phyloP scores from a whole-genome alignment of 2,329 filamentous ascomycete species.

The Hypocrella siamensis region DNA sequence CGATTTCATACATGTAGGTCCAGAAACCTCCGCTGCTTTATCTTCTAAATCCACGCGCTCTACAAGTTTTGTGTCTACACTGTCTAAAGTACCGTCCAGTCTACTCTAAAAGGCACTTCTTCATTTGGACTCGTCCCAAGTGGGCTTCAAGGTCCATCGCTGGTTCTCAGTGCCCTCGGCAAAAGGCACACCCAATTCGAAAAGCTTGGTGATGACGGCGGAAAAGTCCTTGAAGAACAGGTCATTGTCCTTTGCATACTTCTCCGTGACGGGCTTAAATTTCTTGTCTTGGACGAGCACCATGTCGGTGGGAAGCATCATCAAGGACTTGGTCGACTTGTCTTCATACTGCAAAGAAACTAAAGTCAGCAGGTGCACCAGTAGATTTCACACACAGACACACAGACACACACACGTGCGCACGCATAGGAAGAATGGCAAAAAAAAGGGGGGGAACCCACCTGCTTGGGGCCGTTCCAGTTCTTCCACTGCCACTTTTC shows the following conservation, averaged over 20 bases:
- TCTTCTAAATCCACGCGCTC: too few relatives aligned
- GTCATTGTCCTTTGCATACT: constrained; percentile 83
- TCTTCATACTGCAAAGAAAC: constrained; percentile 58
- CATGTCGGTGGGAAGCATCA: constrained; percentile 96
- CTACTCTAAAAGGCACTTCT: too few relatives aligned
- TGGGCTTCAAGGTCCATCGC: constrained; percentile 49
- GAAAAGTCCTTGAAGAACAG: constrained; percentile 90
- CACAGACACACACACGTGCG: too few relatives aligned
- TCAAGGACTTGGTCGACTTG: constrained; percentile 69
- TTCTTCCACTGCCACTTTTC: constrained; percentile 90
- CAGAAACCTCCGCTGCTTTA: too few relatives aligned
- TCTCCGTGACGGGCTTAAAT: constrained; percentile 66
- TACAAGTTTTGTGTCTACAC: too few relatives aligned
- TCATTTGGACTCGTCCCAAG: constrained; percentile 17
- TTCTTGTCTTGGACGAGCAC: constrained; percentile 75
- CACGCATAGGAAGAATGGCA: too few relatives aligned
- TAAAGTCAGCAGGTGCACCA: constrained; percentile 3
- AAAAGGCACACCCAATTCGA: constrained; percentile 92
- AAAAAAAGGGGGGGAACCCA: constrained; percentile 15
- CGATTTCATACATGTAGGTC: too few relatives aligned
- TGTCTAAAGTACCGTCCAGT: not conserved
- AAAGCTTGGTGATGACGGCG: constrained; percentile 62
- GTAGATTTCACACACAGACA: too few relatives aligned
- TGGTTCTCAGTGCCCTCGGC: constrained; percentile 39
- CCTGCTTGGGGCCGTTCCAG: constrained; percentile 77